These are phyloP conservation scores for Rutstroemia sp. DNA, from an alignment of 2,329 filamentous ascomycete genomes.

Conservation along the genomic window DNA sequence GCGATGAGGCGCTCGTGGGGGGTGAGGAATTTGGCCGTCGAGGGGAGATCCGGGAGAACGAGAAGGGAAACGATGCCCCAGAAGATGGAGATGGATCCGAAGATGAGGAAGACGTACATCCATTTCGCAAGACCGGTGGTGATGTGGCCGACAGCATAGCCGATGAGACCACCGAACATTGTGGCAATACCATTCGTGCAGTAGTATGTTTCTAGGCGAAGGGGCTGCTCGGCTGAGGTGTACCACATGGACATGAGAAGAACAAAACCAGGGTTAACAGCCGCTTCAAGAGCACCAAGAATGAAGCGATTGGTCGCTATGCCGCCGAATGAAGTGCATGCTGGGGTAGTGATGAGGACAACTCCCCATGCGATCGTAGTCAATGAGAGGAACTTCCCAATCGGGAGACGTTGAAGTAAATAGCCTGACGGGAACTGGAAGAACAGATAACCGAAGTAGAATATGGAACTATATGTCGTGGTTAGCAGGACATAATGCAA, in stretches of 20 bases:
- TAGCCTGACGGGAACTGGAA: slow-evolving; percentile 39
- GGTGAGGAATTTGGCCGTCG: slow-evolving; percentile 53
- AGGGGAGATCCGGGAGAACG: slow-evolving; percentile 53
- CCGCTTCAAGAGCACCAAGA: slow-evolving; percentile 47
- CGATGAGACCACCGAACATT: slow-evolving; percentile 43
- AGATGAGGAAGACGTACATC: slow-evolving; percentile 54
- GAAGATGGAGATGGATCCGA: slow-evolving; percentile 44
- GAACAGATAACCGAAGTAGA: slow-evolving; percentile 44
- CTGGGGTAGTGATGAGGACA: slow-evolving; percentile 41
- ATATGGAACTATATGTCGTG: slow-evolving; percentile 36
- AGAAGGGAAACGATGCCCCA: slow-evolving; percentile 50
- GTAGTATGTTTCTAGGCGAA: slow-evolving; percentile 33
- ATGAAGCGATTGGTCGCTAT: slow-evolving; percentile 51
- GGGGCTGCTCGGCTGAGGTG: slow-evolving; percentile 32
- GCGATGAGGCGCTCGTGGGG: slow-evolving; percentile 48
- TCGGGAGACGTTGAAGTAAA: slow-evolving; percentile 40
- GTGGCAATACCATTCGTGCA: slow-evolving; percentile 33
- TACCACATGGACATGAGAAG: slow-evolving; percentile 35
- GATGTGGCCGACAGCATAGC: slow-evolving; percentile 49
- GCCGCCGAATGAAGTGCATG: slow-evolving; percentile 49
- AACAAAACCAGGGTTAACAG: slow-evolving; percentile 44
- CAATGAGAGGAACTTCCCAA: slow-evolving; percentile 40
- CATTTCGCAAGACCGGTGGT: slow-evolving; percentile 40
- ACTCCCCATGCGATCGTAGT: slow-evolving; percentile 41
- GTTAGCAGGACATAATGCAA: neutral